A percentile compares a stretch with the other conserved stretches of the same genome.
Conservation (phyloP, 257 asterid genomes). For the Verbascum thapsus region DNA sequence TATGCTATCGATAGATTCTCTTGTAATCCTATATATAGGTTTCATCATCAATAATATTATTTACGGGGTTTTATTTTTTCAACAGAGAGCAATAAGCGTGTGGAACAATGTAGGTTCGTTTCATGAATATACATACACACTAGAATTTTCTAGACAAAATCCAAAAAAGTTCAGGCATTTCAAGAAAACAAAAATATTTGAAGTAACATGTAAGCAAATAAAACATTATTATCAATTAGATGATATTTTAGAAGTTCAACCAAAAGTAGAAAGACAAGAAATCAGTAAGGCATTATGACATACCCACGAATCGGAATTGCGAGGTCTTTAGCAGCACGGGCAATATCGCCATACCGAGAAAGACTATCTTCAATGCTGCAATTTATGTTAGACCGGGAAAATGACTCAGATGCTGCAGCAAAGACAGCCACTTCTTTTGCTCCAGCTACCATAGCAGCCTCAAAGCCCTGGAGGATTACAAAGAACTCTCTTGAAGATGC, state of each 20-base stretch:
- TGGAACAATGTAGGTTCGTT: background rate
- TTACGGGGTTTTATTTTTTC: no score
- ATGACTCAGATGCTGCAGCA: slow-evolving; percentile 94
- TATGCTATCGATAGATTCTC: no score
- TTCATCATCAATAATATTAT: no score
- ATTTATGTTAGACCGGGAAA: slow-evolving; percentile 76
- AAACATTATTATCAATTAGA: background rate
- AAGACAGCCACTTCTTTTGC: slow-evolving; percentile 93
- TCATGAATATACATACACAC: background rate
- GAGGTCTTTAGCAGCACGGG: slow-evolving; percentile 65
- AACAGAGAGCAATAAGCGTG: background rate
- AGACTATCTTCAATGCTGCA: slow-evolving; percentile 86
- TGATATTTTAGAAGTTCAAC: slow-evolving; percentile 21
- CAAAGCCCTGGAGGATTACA: slow-evolving; percentile 30
- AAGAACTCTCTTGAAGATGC: background rate
- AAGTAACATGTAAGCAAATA: background rate
- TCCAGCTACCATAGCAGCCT: slow-evolving; percentile 82
- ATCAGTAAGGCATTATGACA: slow-evolving; percentile 26
- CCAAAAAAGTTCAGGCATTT: background rate
- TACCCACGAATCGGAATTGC: slow-evolving; percentile 91
- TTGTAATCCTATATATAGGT: no score
- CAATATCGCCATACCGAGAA: slow-evolving; percentile 71
- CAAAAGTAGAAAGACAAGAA: slow-evolving; percentile 6
- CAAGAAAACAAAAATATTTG: background rate
- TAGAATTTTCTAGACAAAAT: background rate